Evolutionary conservation across 306 rosid genomes (phyloP).

Genomic region (Ormosia semicastrata): DNA sequence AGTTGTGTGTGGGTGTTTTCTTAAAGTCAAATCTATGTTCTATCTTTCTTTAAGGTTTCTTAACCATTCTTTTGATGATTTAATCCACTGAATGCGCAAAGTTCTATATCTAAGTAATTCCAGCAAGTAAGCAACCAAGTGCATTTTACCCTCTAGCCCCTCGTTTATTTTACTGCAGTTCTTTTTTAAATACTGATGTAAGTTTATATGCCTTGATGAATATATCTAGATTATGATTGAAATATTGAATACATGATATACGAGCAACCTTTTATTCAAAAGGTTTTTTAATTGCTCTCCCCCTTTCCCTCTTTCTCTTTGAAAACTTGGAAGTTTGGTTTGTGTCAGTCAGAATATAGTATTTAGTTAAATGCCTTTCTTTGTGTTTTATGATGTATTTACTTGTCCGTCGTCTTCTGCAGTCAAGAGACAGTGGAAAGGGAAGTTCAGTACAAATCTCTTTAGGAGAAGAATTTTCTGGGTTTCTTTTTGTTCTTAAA

Average conservation of each 20-base stretch:
- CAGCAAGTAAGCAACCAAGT: neutral
- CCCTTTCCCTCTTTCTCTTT: neutral
- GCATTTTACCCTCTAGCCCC: neutral
- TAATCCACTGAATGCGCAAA: neutral
- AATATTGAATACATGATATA: slow-evolving; percentile 17
- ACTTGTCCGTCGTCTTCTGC: slow-evolving; percentile 44
- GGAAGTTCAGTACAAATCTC: slow-evolving; percentile 58
- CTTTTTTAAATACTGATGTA: neutral
- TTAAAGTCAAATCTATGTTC: neutral
- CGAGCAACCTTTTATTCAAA: neutral
- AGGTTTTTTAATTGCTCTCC: neutral
- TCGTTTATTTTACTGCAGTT: neutral
- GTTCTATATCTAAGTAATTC: neutral
- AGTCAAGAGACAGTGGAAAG: slow-evolving; percentile 66
- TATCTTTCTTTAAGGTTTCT: neutral
- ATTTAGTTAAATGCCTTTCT: neutral
- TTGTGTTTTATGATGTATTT: slow-evolving; percentile 22
- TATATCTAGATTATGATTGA: slow-evolving; percentile 13
- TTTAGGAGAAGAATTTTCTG: slow-evolving; percentile 69
- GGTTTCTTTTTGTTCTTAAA: slow-evolving; percentile 88
- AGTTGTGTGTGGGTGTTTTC: neutral
- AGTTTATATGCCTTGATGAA: neutral
- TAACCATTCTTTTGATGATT: neutral
- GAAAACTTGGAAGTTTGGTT: slow-evolving; percentile 20
- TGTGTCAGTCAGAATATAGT: neutral